A percentile compares a stretch with the other conserved stretches of the same genome.
These are phyloP conservation scores for Phaeosphaeriaceae sp. DNA, from an alignment of 2,329 filamentous ascomycete genomes.

Conservation along the genomic window DNA sequence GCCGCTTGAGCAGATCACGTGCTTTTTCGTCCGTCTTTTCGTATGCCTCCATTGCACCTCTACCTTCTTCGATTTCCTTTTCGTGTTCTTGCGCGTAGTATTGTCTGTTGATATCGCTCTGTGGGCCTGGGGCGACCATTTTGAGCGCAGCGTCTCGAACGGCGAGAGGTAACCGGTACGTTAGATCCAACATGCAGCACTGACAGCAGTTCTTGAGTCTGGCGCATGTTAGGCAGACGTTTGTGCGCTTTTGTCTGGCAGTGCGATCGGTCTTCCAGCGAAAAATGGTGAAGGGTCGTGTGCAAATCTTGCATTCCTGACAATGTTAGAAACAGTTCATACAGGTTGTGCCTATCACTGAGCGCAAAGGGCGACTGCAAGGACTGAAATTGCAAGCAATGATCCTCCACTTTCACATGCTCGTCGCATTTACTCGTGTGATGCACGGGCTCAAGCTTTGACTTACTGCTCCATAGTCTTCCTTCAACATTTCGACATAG, in stretches of 20 bases:
- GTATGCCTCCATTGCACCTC: conserved; percentile 81
- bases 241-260: conserved; percentile 88
- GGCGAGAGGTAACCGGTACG: conserved; percentile 92
- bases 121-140: conserved; percentile 93
- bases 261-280: conserved; percentile 93
- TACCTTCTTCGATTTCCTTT: conserved; percentile 89
- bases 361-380: conserved; percentile 75
- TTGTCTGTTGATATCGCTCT: conserved; percentile 92
- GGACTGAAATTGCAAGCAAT: neutral
- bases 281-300: conserved; percentile 93
- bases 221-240: conserved; percentile 95
- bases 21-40: conserved; percentile 98
- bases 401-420: neutral
- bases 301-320: conserved; percentile 72
- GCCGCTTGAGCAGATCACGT: conserved; percentile 78
- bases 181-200: conserved; percentile 97
- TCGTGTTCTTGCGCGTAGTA: conserved; percentile 99
- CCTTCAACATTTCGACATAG: conserved; percentile 98
- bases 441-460: neutral
- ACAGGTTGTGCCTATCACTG: conserved; percentile 68
- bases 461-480: conserved; percentile 89
- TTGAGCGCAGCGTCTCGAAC: conserved; percentile 96
- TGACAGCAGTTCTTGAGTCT: conserved; percentile 99
- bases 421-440: neutral
- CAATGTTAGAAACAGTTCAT: conserved; percentile 49